phyloP scores from a whole-genome alignment of 306 rosid species.

The Vigna mungo region DNA sequence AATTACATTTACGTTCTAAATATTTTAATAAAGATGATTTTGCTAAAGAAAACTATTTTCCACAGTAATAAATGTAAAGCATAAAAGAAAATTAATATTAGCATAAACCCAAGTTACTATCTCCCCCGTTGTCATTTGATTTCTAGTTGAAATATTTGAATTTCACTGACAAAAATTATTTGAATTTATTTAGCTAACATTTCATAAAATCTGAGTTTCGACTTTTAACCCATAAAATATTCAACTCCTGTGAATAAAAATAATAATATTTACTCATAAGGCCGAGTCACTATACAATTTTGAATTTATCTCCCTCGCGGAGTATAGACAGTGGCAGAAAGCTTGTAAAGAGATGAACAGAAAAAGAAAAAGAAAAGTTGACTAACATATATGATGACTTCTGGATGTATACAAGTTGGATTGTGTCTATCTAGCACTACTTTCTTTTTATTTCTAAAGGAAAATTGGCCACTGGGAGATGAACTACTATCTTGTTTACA shows the following conservation, averaged over 20 bases:
- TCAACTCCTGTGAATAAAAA: too few relatives aligned
- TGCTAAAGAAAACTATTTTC: background rate
- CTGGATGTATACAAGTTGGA: background rate
- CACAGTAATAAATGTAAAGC: background rate
- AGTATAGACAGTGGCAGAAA: too few relatives aligned
- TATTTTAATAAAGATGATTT: background rate
- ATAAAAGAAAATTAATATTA: background rate
- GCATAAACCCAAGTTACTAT: background rate
- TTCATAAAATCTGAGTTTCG: background rate
- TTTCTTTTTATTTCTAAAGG: background rate
- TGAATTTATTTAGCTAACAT: background rate
- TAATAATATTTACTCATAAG: background rate
- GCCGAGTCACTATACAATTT: background rate
- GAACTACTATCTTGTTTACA: conserved; percentile 15
- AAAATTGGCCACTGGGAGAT: background rate
- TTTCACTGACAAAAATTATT: too few relatives aligned
- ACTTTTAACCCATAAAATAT: too few relatives aligned
- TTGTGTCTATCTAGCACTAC: background rate
- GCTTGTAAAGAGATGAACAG: background rate
- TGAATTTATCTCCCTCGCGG: background rate
- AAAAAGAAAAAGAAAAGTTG: background rate
- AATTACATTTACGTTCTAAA: background rate
- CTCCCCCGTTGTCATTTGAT: background rate
- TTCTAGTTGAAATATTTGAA: background rate
- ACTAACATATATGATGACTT: background rate